Evolutionary conservation across 2,329 filamentous ascomycete genomes (phyloP).

Genomic region (Trichoderma polysporum): DNA sequence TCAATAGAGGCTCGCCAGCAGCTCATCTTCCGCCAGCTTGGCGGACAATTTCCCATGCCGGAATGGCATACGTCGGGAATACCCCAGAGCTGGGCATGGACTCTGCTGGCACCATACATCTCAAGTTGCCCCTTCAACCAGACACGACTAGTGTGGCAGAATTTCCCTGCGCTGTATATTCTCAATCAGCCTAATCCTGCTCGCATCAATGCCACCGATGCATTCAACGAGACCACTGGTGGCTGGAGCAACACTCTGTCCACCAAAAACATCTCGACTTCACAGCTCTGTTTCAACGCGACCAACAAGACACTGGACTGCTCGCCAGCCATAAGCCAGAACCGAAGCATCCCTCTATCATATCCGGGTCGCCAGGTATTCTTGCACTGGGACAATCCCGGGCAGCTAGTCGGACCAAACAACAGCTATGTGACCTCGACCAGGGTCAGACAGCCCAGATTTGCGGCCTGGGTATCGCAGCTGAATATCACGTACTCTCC

Average conservation of each 20-base stretch:
- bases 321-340: constrained; percentile 63
- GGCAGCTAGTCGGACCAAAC: constrained; percentile 70
- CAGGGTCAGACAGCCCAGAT: constrained; percentile 59
- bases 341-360: constrained; percentile 68
- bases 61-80: constrained; percentile 80
- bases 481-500: constrained; percentile 71
- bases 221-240: constrained; percentile 63
- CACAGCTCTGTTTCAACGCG: constrained; percentile 58
- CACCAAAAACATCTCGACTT: constrained; percentile 42
- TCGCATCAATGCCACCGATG: constrained; percentile 61
- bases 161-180: constrained; percentile 71
- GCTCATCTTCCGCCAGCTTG: constrained; percentile 80
- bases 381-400: constrained; percentile 71
- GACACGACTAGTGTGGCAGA: constrained; percentile 79
- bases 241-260: constrained; percentile 57
- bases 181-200: constrained; percentile 76
- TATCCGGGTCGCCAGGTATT: constrained; percentile 72
- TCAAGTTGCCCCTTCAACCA: constrained; percentile 70
- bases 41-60: constrained; percentile 76
- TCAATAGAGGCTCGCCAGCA: constrained; percentile 79
- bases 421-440: constrained; percentile 73
- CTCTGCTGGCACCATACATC: constrained; percentile 77
- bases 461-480: constrained; percentile 75
- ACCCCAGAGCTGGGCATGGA: constrained; percentile 84
- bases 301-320: constrained; percentile 58